These are phyloP conservation scores for Russula abietina DNA, from an alignment of 768 basidiomycete species.

Conservation along the genomic window DNA sequence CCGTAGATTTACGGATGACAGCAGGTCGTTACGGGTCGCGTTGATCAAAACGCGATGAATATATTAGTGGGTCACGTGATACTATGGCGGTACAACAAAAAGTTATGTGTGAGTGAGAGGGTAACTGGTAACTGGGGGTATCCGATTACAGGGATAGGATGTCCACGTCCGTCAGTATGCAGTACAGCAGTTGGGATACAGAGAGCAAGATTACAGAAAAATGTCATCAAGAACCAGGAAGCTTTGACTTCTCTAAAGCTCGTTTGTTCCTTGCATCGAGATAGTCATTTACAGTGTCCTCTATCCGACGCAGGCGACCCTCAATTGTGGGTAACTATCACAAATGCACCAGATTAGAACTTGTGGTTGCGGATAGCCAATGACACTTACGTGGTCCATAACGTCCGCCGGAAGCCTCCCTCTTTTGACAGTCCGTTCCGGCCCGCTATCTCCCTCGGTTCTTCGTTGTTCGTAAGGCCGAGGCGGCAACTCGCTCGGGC, in stretches of 20 bases:
- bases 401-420: constrained; percentile 19
- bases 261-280: constrained; percentile 21
- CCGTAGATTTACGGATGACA: constrained; percentile 1
- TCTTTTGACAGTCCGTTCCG: constrained; percentile 14
- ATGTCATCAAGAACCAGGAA: constrained; percentile 8
- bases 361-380: neutral
- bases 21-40: neutral
- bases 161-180: constrained; percentile 6
- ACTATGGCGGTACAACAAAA: neutral
- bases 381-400: constrained; percentile 19
- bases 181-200: constrained; percentile 20
- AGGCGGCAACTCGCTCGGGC: constrained; percentile 21
- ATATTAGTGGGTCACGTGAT: constrained; percentile 2
- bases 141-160: constrained; percentile 13
- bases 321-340: constrained; percentile 20
- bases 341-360: neutral
- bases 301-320: constrained; percentile 21
- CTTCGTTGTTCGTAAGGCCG: constrained; percentile 13
- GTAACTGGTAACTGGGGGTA: constrained; percentile 15
- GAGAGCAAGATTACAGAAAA: constrained; percentile 5
- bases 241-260: constrained; percentile 21
- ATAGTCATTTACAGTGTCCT: constrained; percentile 17
- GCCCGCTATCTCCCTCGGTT: constrained; percentile 4
- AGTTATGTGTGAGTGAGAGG: constrained; percentile 1
- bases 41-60: neutral